Conservation (phyloP, 306 rosid genomes). For the Begonia fuchsioides region DNA sequence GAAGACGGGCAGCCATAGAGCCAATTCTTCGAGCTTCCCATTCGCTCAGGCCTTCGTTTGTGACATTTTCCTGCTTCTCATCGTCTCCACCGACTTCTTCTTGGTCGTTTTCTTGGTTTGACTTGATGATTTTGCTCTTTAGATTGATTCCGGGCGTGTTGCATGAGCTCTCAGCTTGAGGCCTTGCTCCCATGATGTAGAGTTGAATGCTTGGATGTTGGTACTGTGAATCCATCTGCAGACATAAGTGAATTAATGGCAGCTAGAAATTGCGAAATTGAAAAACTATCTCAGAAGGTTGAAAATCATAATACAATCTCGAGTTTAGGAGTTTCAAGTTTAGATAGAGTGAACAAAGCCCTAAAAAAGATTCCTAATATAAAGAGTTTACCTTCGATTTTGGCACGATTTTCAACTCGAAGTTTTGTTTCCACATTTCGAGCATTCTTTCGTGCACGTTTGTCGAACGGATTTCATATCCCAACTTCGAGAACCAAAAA, state of each 20-base stretch:
- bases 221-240: constrained; percentile 85
- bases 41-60: constrained; percentile 33
- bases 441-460: constrained; percentile 88
- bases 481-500: constrained; percentile 44
- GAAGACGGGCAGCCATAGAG: constrained; percentile 74
- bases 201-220: constrained; percentile 90
- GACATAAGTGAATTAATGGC: not conserved
- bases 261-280: not conserved
- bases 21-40: constrained; percentile 90
- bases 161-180: constrained; percentile 15
- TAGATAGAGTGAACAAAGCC: too few species aligned
- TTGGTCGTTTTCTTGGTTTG: constrained; percentile 15
- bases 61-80: constrained; percentile 13
- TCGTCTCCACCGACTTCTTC: constrained; percentile 22
- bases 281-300: too few species aligned
- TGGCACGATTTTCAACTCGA: constrained; percentile 61
- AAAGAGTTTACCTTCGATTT: constrained; percentile 46
- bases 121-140: constrained; percentile 18
- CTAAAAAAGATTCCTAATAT: not conserved
- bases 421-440: constrained; percentile 65
- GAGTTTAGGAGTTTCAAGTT: too few species aligned
- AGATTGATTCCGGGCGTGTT: constrained; percentile 13
- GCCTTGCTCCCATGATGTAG: constrained; percentile 44
- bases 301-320: not conserved
- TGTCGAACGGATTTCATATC: constrained; percentile 78